Base-by-base conservation (phyloP, 106 monocot species). In the Xerophyta viscosa region DNA sequence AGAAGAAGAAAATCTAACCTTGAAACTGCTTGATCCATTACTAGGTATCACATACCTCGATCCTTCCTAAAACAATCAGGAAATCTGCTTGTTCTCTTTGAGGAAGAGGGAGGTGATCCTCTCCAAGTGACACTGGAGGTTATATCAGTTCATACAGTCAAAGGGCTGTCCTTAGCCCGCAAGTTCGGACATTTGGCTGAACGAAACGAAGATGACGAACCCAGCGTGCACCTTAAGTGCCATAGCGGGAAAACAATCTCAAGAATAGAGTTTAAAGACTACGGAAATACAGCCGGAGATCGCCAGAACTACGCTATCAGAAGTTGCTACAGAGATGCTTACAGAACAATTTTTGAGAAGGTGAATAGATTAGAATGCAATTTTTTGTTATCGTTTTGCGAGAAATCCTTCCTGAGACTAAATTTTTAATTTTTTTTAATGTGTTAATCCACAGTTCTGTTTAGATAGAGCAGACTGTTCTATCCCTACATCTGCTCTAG, bases 21-120 rank as follows among this genome's bases (percentile, higher is more conserved):
- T 14, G 43, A 8, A 8, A 8, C n/a, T 44, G n/a, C 6, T 44
- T 44, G 43, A 44, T 44, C 43, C 7, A 14, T 14, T 3, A 44
- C 43, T 44, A 96, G 96, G 68, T 96, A 96, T 54, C 96, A 96
- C 58, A 39, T 89, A 49, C 96, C 88, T 29, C 76, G 65, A 4
- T 68, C 67, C 8, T 86, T 96, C 57, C 33, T 96, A 37, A 67
- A 72, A 48, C 65, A 76, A 41, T 77, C 46, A 9, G 63, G 49
- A 3, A 96, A 96, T 33, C 76, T 81, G 18, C 73, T 96, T 7
- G 76, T 96, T 39, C 68, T 96, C 20, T 71, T 89, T 37, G 96
- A 98, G 65, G 96, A 98, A 82, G 76, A 71, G 47, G 78, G 72
- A 6, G 89, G 96, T 2, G 49, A 98, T 44, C 96, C 89, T 42